phyloP scores from a whole-genome alignment of 768 basidiomycete species.

The Suillus lakei region DNA sequence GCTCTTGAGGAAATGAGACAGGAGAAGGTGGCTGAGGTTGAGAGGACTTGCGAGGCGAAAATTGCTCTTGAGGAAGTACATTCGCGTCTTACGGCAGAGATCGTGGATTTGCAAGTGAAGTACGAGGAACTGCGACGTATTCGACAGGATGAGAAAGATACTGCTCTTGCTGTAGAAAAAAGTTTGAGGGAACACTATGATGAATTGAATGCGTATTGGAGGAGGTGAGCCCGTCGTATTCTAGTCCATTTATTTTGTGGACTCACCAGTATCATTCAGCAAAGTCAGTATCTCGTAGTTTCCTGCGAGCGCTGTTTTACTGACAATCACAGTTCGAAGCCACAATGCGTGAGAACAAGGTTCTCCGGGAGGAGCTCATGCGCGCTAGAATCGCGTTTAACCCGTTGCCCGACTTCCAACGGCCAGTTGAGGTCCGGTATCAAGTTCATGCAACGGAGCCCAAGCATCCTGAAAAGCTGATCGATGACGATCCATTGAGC shows the following conservation, averaged over 20 bases:
- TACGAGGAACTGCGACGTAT: conserved; percentile 45
- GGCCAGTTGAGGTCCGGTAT: conserved; percentile 27
- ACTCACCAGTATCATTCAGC: conserved; percentile 32
- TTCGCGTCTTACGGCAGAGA: conserved; percentile 34
- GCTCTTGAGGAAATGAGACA: conserved; percentile 30
- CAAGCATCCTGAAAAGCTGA: conserved; percentile 21
- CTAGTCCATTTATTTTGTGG: conserved; percentile 9
- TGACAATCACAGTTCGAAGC: conserved; percentile 25
- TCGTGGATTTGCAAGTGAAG: conserved; percentile 44
- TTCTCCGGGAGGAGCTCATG: conserved; percentile 32
- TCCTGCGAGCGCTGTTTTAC: conserved; percentile 27
- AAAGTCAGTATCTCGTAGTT: conserved; percentile 36
- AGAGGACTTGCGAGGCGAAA: conserved; percentile 35
- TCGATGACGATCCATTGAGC: conserved; percentile 16
- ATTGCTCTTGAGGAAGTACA: conserved; percentile 37
- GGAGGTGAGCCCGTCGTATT: conserved; percentile 32
- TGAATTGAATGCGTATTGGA: conserved; percentile 48
- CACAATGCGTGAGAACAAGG: conserved; percentile 28
- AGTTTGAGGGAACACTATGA: conserved; percentile 58
- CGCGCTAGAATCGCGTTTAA: conserved; percentile 24
- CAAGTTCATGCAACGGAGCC: conserved; percentile 25
- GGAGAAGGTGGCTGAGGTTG: conserved; percentile 32
- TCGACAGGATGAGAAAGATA: conserved; percentile 55
- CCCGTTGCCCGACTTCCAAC: conserved; percentile 16
- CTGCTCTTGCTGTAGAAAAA: conserved; percentile 54